phyloP scores from a whole-genome alignment of 495 filamentous ascomycete genomes.

The Astrocystis sublimbata region DNA sequence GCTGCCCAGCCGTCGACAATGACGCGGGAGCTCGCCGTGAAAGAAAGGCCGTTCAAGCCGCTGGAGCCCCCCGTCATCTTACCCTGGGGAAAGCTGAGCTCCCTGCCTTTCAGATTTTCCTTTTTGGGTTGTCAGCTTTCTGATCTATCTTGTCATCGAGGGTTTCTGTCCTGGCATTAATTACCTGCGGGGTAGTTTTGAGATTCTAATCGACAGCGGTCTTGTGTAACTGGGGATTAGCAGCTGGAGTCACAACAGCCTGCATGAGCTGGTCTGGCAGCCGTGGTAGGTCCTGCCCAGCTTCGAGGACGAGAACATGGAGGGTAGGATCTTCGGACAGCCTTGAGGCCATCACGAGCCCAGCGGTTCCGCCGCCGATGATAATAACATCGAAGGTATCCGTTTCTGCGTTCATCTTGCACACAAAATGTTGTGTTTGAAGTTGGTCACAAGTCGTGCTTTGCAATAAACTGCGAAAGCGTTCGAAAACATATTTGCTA shows the following conservation, averaged over 20 bases:
- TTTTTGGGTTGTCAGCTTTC: neutral
- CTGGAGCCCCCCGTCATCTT: conserved; percentile 27
- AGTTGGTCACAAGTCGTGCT: neutral
- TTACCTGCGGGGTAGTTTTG: neutral
- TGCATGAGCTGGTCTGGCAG: neutral
- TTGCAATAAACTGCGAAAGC: neutral
- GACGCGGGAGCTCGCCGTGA: conserved; percentile 9
- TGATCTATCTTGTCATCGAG: neutral
- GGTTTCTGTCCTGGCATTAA: neutral
- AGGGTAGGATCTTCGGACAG: conserved; percentile 46
- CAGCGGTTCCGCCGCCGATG: conserved; percentile 50
- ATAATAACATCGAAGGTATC: conserved; percentile 42
- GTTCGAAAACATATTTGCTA: neutral
- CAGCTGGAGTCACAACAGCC: neutral
- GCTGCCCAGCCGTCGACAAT: conserved; percentile 42
- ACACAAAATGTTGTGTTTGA: neutral
- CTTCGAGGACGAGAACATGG: conserved; percentile 51
- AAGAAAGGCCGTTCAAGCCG: conserved; percentile 25
- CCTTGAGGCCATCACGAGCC: conserved; percentile 48
- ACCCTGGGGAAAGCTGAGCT: conserved; percentile 45
- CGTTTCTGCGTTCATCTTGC: neutral
- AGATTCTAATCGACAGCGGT: neutral
- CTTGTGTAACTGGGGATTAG: neutral
- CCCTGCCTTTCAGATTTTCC: conserved; percentile 33
- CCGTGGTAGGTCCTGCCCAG: conserved; percentile 34